Percentiles rank a stretch among this genome's conserved stretches.
phyloP scores from a whole-genome alignment of 257 asterid species.

The Solanum gracilifrons region DNA sequence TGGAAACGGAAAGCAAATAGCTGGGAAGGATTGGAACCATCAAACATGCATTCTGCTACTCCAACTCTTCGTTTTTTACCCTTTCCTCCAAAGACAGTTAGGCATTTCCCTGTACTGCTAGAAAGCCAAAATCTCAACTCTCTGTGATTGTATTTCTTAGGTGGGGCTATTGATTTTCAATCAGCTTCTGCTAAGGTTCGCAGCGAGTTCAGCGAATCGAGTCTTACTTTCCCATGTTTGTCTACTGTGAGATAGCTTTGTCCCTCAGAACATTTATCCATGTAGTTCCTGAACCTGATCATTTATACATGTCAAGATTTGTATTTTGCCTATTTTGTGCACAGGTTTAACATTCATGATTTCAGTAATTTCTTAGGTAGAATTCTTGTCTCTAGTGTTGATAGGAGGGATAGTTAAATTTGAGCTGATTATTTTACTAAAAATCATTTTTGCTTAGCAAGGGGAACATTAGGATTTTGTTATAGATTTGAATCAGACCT shows the following conservation, averaged over 20 bases:
- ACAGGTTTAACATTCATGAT: neutral
- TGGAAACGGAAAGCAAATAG: constrained; percentile 63
- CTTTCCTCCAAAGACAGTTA: constrained; percentile 31
- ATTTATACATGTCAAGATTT: neutral
- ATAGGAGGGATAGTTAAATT: neutral
- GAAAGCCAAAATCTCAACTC: constrained; percentile 57
- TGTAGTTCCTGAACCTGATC: constrained; percentile 59
- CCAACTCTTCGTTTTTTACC: constrained; percentile 28
- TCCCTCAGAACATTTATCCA: constrained; percentile 52
- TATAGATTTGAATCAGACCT: too few relatives aligned
- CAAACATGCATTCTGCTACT: constrained; percentile 40
- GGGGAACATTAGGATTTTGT: neutral
- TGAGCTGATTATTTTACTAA: neutral
- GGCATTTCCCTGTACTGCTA: constrained; percentile 40
- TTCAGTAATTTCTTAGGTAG: neutral
- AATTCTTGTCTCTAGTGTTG: neutral
- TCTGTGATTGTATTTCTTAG: constrained; percentile 41
- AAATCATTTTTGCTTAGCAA: neutral
- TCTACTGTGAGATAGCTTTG: constrained; percentile 45
- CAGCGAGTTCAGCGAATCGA: constrained; percentile 15
- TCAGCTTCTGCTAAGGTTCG: constrained; percentile 59
- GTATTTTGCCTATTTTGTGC: neutral
- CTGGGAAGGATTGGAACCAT: constrained; percentile 45
- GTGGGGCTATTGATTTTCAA: constrained; percentile 60
- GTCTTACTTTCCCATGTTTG: constrained; percentile 48